phyloP scores from a whole-genome alignment of 1,284 basidiomycete genomes.

The Ganoderma resinaceum region DNA sequence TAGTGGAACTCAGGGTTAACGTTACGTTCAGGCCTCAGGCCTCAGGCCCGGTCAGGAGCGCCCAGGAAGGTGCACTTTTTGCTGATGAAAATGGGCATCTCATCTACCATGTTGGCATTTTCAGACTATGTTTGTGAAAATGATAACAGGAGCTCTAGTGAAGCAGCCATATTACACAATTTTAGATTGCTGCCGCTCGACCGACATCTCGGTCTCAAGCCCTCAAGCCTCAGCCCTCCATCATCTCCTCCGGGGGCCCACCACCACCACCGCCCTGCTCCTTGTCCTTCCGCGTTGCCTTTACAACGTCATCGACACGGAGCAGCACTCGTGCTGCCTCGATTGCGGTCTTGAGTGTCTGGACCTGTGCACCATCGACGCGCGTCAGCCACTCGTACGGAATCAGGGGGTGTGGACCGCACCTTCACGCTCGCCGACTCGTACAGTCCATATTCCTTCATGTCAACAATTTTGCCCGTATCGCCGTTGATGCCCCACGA shows the following conservation, averaged over 20 bases:
- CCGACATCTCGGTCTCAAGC: not conserved
- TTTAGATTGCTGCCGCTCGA: constrained; percentile 24
- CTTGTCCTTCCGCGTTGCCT: constrained; percentile 78
- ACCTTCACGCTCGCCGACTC: constrained; percentile 97
- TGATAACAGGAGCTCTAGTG: not conserved
- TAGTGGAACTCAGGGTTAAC: too few relatives aligned
- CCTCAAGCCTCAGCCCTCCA: constrained; percentile 41
- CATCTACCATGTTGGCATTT: too few relatives aligned
- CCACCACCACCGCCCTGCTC: constrained; percentile 52
- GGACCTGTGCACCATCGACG: constrained; percentile 61
- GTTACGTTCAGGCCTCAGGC: too few relatives aligned
- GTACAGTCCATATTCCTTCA: constrained; percentile 93
- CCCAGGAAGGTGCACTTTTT: too few relatives aligned
- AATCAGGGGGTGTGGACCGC: not conserved
- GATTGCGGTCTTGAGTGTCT: constrained; percentile 97
- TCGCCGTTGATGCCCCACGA: constrained; percentile 96
- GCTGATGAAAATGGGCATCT: too few relatives aligned
- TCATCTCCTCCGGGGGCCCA: constrained; percentile 65
- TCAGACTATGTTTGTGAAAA: too few relatives aligned
- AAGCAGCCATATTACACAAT: constrained; percentile 24
- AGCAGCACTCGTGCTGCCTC: constrained; percentile 92
- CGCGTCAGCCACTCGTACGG: not conserved
- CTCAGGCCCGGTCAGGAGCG: too few relatives aligned
- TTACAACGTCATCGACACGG: constrained; percentile 95
- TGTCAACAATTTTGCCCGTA: constrained; percentile 94